Base-by-base conservation (phyloP, 192 early-diverging fungal genomes). In the Coemansia sp. region DNA sequence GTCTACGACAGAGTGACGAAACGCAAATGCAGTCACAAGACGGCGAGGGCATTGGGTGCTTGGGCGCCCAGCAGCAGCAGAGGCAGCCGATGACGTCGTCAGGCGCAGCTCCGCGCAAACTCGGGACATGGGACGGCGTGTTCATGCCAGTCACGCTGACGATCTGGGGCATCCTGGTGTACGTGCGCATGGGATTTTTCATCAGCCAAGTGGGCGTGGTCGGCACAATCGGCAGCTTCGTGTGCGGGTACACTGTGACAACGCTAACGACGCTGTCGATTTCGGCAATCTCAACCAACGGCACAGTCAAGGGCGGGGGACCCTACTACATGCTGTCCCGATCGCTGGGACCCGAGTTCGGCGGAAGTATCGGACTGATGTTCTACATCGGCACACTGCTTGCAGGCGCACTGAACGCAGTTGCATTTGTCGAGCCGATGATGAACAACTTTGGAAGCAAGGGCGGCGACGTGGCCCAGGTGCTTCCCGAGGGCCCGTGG, bases 141-240 rank as follows among this genome's bases (percentile, higher is more conserved):
- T 91, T 91, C 70, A 63, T 89, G 41, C 90, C 88, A 13, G 86
- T 88, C n/a, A 80, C 82, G 45, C 78, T 89, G 57, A 85, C 82
- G 49, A 89, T 91, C 79, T 91, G 90, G 90, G 87, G 88, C 48
- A 88, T 91, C 60, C 80, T 91, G 69, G 73, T 88, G 40, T 91
- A 87, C 67, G 77, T 91, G 60, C 87, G 88, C 19, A 89, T 91
- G 68, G 89, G 90, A 1, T 90, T 83, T 68, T 85, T 90, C 42
- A 77, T 91, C 15, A 77, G 84, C 58, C 87, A 90, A 63, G 84
- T 84, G 12, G 90, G 90, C 36, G 73, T 91, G 12, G 43, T 87
- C 18, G 88, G 87, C 36, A 89, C 88, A 5, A 67, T 87, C 48
- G 78, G 62, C 48, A 84, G 88, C 76, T 90, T 90, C 67, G 67